Percentiles rank a stretch among this genome's conserved stretches.
These are phyloP conservation scores for Fraxinus greggii DNA, from an alignment of 305 asterid species.

Conservation along the genomic window DNA sequence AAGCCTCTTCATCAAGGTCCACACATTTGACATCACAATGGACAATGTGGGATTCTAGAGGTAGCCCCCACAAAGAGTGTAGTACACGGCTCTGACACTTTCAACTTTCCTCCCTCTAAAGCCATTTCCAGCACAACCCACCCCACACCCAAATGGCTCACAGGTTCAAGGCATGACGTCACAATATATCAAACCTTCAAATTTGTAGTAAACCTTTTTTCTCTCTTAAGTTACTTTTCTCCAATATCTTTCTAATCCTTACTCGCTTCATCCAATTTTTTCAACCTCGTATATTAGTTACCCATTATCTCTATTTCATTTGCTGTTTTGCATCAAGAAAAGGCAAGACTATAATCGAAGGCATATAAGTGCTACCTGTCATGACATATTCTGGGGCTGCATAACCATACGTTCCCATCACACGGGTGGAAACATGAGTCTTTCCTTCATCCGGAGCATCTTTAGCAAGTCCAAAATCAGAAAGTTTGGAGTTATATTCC, in stretches of 20 bases:
- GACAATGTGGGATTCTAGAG: neutral
- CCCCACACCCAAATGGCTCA: neutral
- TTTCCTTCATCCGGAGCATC: slow-evolving; percentile 77
- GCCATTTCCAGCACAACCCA: neutral
- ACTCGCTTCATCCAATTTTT: neutral
- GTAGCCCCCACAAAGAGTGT: neutral
- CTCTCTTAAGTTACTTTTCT: neutral
- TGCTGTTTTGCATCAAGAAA: neutral
- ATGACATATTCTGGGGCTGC: slow-evolving; percentile 74
- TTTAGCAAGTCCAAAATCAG: slow-evolving; percentile 77
- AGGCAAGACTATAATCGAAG: neutral
- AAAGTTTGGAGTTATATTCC: slow-evolving; percentile 76
- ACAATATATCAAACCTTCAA: neutral
- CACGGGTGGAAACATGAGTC: slow-evolving; percentile 75
- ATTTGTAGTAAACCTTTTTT: neutral
- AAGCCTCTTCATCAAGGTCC: neutral
- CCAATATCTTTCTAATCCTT: neutral
- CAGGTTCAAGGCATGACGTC: neutral
- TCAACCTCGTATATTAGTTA: neutral
- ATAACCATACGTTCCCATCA: slow-evolving; percentile 71
- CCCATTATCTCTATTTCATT: neutral
- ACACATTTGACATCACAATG: neutral
- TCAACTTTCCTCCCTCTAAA: neutral
- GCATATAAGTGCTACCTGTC: slow-evolving; percentile 44
- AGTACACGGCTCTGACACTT: neutral